These are phyloP conservation scores for Trematosphaeria pertusa DNA, from an alignment of 2,329 filamentous ascomycete genomes.

Conservation along the genomic window DNA sequence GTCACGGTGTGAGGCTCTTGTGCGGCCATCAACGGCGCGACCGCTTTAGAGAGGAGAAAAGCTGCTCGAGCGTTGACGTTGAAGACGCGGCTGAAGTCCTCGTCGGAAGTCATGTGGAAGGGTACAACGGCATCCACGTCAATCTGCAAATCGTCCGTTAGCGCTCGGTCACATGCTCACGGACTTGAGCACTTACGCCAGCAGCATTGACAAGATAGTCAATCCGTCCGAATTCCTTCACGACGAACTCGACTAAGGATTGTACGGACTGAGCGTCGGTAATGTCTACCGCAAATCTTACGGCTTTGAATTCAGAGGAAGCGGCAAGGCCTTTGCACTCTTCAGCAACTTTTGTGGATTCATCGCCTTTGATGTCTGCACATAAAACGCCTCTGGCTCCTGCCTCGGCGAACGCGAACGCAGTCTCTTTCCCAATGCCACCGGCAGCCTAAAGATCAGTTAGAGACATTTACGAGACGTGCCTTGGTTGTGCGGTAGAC, in stretches of 20 bases:
- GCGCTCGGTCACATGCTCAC: background rate
- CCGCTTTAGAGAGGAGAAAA: constrained; percentile 5
- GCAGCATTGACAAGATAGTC: constrained; percentile 34
- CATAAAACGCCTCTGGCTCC: constrained; percentile 10
- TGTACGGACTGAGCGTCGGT: constrained; percentile 24
- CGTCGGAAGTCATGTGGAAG: constrained; percentile 1
- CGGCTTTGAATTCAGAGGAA: constrained; percentile 26
- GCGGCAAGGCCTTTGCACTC: constrained; percentile 30
- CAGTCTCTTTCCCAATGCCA: constrained; percentile 13
- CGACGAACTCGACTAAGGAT: constrained; percentile 24
- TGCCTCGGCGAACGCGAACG: constrained; percentile 14
- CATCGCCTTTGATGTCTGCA: constrained; percentile 10
- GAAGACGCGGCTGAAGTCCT: constrained; percentile 3
- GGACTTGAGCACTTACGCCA: constrained; percentile 13
- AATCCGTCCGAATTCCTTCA: constrained; percentile 29
- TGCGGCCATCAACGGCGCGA: constrained; percentile 1
- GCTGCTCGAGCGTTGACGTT: constrained; percentile 4
- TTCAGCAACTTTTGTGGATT: constrained; percentile 4
- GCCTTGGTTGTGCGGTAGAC: no score
- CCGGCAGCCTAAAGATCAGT: constrained; percentile 8
- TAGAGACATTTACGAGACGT: no score
- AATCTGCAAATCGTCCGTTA: background rate
- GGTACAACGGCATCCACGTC: constrained; percentile 1
- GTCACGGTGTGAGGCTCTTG: constrained; percentile 2
- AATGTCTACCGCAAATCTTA: constrained; percentile 35